These are phyloP conservation scores for Aureobasidium melanogenum DNA, from an alignment of 2,329 filamentous ascomycete species.

Conservation along the genomic window DNA sequence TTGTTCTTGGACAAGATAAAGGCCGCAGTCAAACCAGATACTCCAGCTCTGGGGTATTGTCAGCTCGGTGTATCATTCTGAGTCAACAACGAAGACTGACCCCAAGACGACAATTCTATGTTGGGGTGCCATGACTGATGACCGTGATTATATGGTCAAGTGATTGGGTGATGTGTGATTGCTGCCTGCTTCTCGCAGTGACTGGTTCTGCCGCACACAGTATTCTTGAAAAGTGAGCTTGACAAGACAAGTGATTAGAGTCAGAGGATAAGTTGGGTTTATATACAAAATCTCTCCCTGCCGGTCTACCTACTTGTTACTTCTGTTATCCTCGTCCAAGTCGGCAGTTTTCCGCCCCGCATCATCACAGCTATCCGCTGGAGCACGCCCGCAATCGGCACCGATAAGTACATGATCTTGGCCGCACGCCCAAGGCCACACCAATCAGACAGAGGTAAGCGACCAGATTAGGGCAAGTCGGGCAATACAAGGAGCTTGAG, in stretches of 20 bases:
- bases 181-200: not conserved
- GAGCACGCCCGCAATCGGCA: not conserved
- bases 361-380: not conserved
- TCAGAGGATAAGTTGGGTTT: not conserved
- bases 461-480: not conserved
- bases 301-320: not conserved
- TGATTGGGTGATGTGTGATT: not conserved
- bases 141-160: not conserved
- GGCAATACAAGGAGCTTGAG: not conserved
- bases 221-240: not conserved
- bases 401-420: not conserved
- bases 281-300: not conserved
- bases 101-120: slow-evolving; percentile 40
- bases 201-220: not conserved
- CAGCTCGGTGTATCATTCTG: slow-evolving; percentile 28
- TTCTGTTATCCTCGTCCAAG: not conserved
- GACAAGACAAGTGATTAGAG: not conserved
- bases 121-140: slow-evolving; percentile 4
- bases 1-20: slow-evolving; percentile 50
- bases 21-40: slow-evolving; percentile 58
- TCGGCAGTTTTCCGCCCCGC: not conserved
- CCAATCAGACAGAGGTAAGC: not conserved
- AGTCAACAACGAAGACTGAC: slow-evolving; percentile 25
- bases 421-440: not conserved
- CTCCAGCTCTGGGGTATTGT: slow-evolving; percentile 39